Percentiles rank a stretch among this genome's conserved stretches.
Conservation (phyloP, 2,329 filamentous ascomycete species). For the Xylariaceae sp. region DNA sequence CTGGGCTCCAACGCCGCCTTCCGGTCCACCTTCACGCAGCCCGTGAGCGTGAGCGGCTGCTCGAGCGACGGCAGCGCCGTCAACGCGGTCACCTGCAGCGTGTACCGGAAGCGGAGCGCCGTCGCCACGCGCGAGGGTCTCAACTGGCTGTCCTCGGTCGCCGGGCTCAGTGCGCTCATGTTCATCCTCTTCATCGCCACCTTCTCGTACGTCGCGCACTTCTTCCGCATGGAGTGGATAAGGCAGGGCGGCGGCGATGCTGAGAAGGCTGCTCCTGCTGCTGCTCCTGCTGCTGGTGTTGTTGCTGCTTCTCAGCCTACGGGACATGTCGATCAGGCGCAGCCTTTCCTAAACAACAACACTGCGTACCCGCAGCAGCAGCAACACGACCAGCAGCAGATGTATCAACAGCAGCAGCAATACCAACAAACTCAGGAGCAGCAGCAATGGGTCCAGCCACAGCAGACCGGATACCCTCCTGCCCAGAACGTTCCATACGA, state of each 20-base stretch:
- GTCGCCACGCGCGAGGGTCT: constrained; percentile 34
- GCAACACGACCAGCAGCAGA: constrained; percentile 20
- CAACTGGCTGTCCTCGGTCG: constrained; percentile 35
- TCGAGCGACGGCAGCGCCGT: constrained; percentile 35
- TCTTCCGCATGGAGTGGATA: constrained; percentile 26
- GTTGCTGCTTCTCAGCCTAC: constrained; percentile 9
- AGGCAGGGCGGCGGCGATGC: constrained; percentile 16
- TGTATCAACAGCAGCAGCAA: constrained; percentile 14
- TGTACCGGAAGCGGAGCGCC: constrained; percentile 27
- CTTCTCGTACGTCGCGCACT: constrained; percentile 30
- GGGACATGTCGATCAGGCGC: too few species aligned
- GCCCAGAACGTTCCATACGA: too few species aligned
- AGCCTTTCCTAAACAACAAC: constrained; percentile 16
- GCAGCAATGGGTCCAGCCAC: too few species aligned
- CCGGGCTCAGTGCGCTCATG: constrained; percentile 39
- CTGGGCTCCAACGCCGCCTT: constrained; percentile 36
- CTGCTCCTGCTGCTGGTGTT: not conserved
- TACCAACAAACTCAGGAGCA: constrained; percentile 14
- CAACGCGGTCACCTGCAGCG: constrained; percentile 34
- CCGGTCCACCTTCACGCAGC: constrained; percentile 33
- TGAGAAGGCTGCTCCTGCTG: constrained; percentile 19
- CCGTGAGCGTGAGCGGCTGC: constrained; percentile 29
- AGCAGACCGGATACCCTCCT: too few species aligned
- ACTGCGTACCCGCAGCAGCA: too few species aligned
- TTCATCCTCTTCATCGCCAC: constrained; percentile 29